Evolutionary conservation across 805 yeast species (phyloP).

Genomic region (Tetrapisispora nanseiensis): DNA sequence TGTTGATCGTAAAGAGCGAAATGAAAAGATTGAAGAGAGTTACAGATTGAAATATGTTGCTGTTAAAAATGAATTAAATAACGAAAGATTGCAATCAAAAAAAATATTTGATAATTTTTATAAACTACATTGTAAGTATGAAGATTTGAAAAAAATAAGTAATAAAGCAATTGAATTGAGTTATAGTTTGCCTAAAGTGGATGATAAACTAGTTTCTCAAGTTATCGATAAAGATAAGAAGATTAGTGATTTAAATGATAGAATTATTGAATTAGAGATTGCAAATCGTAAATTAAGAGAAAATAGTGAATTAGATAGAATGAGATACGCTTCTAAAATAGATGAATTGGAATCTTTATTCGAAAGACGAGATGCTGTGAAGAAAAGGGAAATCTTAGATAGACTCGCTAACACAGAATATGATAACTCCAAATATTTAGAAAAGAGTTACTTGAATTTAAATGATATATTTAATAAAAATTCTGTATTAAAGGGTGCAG

Average conservation of each 20-base stretch:
- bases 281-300: conserved; percentile 1
- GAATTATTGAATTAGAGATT: conserved; percentile 6
- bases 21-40: conserved; percentile 6
- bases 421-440: background rate
- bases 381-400: background rate
- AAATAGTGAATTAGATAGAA: conserved; percentile 1
- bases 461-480: conserved; percentile 1
- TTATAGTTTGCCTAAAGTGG: conserved; percentile 13
- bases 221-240: conserved; percentile 19
- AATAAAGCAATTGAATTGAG: conserved; percentile 8
- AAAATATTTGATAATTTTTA: conserved; percentile 30
- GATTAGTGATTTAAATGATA: conserved; percentile 24
- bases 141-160: conserved; percentile 14
- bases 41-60: conserved; percentile 21
- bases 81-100: conserved; percentile 29
- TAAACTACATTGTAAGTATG: conserved; percentile 26
- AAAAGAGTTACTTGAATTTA: background rate
- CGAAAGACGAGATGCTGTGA: background rate
- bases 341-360: conserved; percentile 22
- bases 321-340: conserved; percentile 20
- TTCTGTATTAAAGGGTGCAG: background rate
- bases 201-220: conserved; percentile 19
- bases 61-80: conserved; percentile 24
- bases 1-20: conserved; percentile 6
- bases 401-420: background rate